phyloP scores from a whole-genome alignment of 345 rosid species.

The Citrus cavaleriei region DNA sequence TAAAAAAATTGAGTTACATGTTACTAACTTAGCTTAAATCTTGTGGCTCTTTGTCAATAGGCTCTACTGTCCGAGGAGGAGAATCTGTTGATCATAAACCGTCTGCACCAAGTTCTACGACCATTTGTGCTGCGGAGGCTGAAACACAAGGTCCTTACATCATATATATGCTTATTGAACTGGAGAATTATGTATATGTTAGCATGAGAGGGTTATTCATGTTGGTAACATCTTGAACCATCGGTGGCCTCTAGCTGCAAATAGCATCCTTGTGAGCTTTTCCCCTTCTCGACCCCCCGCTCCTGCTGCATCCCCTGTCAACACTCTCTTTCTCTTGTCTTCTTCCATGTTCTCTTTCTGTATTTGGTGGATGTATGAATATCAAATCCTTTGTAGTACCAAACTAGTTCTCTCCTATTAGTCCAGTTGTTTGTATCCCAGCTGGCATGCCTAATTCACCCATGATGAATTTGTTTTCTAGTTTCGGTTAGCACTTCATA shows the following conservation, averaged over 20 bases:
- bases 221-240: neutral
- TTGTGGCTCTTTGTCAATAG: constrained; percentile 28
- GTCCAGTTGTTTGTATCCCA: neutral
- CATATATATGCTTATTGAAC: constrained; percentile 1
- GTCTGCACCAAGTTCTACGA: constrained; percentile 94
- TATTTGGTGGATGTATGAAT: neutral
- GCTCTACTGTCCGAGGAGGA: constrained; percentile 93
- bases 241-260: neutral
- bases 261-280: neutral
- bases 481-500: neutral
- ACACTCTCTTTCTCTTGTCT: neutral
- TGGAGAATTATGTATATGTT: neutral
- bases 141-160: constrained; percentile 75
- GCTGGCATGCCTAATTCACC: neutral
- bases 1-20: neutral
- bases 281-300: neutral
- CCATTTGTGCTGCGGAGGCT: constrained; percentile 92
- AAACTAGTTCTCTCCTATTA: neutral
- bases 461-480: neutral
- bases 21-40: neutral
- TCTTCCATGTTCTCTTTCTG: neutral
- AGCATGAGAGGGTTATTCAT: neutral
- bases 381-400: neutral
- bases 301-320: neutral
- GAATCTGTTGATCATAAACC: constrained; percentile 83